phyloP scores from a whole-genome alignment of 169 alveolate species.

The Plasmodium gonderi region DNA sequence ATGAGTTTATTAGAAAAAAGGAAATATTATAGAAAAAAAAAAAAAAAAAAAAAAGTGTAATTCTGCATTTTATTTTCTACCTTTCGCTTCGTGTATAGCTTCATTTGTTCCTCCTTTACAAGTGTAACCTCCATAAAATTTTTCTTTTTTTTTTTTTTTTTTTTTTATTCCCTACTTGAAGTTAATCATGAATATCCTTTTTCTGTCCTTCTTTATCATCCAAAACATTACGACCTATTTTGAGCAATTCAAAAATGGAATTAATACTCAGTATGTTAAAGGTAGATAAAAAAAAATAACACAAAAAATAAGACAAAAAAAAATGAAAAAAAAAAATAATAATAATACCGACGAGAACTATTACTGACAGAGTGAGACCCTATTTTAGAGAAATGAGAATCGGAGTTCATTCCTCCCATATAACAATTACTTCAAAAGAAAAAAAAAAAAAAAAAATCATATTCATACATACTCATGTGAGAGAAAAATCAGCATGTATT shows the following conservation, averaged over 20 bases:
- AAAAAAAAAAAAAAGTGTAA: neutral
- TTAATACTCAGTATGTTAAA: neutral
- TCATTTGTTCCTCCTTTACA: neutral
- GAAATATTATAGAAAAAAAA: neutral
- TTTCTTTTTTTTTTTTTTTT: conserved; percentile 1
- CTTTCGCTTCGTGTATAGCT: neutral
- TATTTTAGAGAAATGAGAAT: too few species aligned
- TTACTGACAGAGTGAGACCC: too few species aligned
- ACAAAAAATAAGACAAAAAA: neutral
- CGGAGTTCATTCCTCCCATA: too few species aligned
- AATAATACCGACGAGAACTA: too few species aligned
- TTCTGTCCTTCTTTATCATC: conserved; percentile 33
- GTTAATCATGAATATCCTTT: conserved; percentile 44
- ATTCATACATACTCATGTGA: too few species aligned
- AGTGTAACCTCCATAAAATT: neutral
- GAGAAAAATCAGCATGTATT: too few species aligned
- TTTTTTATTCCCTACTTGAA: neutral
- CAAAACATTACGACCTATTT: conserved; percentile 39
- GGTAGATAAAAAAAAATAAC: conserved; percentile 11
- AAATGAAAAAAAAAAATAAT: too few species aligned
- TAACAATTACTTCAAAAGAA: too few species aligned
- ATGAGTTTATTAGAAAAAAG: neutral
- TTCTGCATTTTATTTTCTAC: neutral
- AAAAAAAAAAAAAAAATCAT: too few species aligned
- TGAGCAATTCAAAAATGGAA: conserved; percentile 41